Conservation (phyloP, 176 grass and related monocot genomes). For the Cymbopogon citratus region DNA sequence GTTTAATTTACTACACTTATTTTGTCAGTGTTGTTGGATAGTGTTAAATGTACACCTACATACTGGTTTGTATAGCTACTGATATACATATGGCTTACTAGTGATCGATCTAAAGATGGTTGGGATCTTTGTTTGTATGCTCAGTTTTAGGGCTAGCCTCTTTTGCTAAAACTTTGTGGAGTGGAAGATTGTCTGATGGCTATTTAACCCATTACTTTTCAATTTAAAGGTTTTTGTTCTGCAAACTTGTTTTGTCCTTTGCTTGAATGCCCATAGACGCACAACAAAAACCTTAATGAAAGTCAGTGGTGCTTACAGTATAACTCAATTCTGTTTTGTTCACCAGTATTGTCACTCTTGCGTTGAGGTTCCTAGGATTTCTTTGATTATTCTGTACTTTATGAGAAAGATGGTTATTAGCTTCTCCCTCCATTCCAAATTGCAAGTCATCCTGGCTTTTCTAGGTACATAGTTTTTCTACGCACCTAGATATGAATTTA, state of each 20-base stretch:
- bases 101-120: neutral
- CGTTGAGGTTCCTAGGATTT: neutral
- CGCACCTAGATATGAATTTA: neutral
- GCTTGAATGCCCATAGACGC: neutral
- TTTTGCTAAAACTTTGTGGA: neutral
- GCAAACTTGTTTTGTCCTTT: neutral
- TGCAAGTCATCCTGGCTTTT: neutral
- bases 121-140: neutral
- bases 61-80: neutral
- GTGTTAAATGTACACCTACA: neutral
- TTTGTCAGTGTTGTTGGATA: neutral
- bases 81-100: neutral
- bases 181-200: neutral
- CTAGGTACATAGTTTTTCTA: neutral
- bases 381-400: neutral
- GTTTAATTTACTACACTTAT: neutral
- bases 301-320: neutral
- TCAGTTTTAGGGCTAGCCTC: neutral
- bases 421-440: neutral
- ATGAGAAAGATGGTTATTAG: neutral
- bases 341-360: neutral
- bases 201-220: neutral
- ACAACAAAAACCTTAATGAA: neutral
- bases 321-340: neutral
- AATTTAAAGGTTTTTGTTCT: neutral